phyloP scores from a whole-genome alignment of 148 eudicot species.

The Rhododendron vialii region DNA sequence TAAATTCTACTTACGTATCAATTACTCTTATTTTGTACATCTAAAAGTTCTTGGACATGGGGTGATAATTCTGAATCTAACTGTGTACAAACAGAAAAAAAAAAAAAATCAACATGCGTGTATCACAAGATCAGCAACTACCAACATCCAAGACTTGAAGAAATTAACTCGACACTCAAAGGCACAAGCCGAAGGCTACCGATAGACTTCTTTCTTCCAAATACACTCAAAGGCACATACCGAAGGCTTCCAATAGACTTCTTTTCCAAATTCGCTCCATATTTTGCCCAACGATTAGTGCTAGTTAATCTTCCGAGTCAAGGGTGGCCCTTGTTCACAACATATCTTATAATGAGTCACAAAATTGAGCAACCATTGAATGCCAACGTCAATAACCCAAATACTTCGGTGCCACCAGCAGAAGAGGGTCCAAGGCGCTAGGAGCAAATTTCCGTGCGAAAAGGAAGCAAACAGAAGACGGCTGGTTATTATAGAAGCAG shows the following conservation, averaged over 20 bases:
- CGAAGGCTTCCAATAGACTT: background rate
- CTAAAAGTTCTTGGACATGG: background rate
- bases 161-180: background rate
- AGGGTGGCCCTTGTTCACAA: background rate
- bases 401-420: constrained; percentile 8
- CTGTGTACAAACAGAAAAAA: background rate
- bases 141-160: background rate
- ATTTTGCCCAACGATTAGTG: background rate
- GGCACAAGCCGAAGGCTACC: background rate
- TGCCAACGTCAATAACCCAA: constrained; percentile 12
- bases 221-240: background rate
- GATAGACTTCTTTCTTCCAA: background rate
- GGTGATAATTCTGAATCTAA: background rate
- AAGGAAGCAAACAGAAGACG: constrained; percentile 22
- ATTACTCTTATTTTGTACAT: background rate
- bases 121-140: background rate
- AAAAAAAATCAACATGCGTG: background rate
- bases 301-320: background rate
- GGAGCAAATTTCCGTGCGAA: constrained; percentile 32
- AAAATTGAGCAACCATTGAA: background rate
- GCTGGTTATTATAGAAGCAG: constrained; percentile 21
- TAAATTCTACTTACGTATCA: background rate
- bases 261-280: background rate
- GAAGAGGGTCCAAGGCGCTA: constrained; percentile 19
- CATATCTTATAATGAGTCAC: background rate